Evolutionary conservation across 805 yeast genomes (phyloP), one percentile per base, ranked within the genome.

Genomic region (Candida yuanshanica): DNA sequence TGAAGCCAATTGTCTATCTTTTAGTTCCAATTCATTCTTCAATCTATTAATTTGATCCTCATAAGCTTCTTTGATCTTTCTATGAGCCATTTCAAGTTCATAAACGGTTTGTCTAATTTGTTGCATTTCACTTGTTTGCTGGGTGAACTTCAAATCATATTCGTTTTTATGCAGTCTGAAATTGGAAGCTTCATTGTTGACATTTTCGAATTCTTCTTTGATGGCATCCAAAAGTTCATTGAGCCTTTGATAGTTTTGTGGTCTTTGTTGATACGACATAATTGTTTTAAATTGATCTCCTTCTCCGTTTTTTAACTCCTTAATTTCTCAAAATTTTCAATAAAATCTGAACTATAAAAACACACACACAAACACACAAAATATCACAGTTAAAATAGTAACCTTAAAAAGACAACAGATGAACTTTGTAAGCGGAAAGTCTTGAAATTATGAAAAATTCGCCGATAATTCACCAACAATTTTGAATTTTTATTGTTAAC

Each of bases 61-160:
- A 65, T 91, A 93, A 36, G 90, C 89, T 58, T 91, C 97, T 66
- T 91, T 90, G 75, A 93, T 85, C 60, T 87, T 86, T 53, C 95
- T 75, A 68, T 91, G 98, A 31, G 95, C 91, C 75, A 83, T 77
- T 63, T 91, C 97, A 55, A 91, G 75, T 60, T 93, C 98, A 59
- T 82, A 89, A 22, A 91, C 95, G 10, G 96, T 87, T 58, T 89
- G 95, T 56, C 96, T 78, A 44, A 91, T 89, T 61, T 86, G 95
- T 59, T 89, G 90, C 77, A 91, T 81, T 64, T 93, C 99, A 39
- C 82, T 84, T 43, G 88, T 81, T 65, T 91, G 97, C 66, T 90
- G 97, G 59, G 77, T 82, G 60, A 88, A 81, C 61, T 90, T 90
- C 53, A 83, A 70, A 64, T 91, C 98, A 53, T 80, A 86, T 60